These are phyloP conservation scores for Leccinum subgranulosum DNA, from an alignment of 768 basidiomycete genomes.

Conservation along the genomic window DNA sequence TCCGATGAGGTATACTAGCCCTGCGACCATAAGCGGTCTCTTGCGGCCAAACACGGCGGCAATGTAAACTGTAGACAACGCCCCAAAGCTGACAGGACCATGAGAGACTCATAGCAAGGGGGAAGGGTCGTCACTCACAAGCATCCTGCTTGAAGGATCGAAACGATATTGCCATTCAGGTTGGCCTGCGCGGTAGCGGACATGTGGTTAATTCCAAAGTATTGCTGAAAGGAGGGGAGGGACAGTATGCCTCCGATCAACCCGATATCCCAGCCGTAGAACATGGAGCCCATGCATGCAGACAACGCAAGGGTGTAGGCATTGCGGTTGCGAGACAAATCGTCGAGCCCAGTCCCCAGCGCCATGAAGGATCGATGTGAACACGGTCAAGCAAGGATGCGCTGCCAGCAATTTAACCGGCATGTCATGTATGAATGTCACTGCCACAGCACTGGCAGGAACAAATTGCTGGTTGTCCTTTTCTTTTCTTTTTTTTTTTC, in stretches of 20 bases:
- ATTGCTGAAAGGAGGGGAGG: conserved; percentile 43
- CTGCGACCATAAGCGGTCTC: conserved; percentile 41
- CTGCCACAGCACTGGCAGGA: background rate
- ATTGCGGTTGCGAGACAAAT: conserved; percentile 37
- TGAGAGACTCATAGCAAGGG: background rate
- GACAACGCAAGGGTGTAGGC: conserved; percentile 44
- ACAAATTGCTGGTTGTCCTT: background rate
- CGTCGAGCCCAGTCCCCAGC: conserved; percentile 27
- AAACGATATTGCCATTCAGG: conserved; percentile 50
- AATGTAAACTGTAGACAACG: conserved; percentile 38
- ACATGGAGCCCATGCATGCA: conserved; percentile 46
- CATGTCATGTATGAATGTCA: background rate
- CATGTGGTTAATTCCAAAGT: conserved; percentile 44
- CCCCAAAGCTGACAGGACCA: conserved; percentile 37
- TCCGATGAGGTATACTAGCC: conserved; percentile 46
- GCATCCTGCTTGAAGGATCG: conserved; percentile 46
- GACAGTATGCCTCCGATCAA: conserved; percentile 50
- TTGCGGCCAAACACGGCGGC: conserved; percentile 46
- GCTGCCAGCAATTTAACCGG: background rate
- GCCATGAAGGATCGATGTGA: background rate
- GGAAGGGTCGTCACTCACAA: conserved; percentile 34
- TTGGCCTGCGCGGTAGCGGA: conserved; percentile 36
- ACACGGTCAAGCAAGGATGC: background rate
- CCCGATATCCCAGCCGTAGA: conserved; percentile 49
- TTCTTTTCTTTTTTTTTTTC: too few species aligned